These are phyloP conservation scores for Euphorbia peplus DNA, from an alignment of 345 rosid genomes.

Conservation along the genomic window DNA sequence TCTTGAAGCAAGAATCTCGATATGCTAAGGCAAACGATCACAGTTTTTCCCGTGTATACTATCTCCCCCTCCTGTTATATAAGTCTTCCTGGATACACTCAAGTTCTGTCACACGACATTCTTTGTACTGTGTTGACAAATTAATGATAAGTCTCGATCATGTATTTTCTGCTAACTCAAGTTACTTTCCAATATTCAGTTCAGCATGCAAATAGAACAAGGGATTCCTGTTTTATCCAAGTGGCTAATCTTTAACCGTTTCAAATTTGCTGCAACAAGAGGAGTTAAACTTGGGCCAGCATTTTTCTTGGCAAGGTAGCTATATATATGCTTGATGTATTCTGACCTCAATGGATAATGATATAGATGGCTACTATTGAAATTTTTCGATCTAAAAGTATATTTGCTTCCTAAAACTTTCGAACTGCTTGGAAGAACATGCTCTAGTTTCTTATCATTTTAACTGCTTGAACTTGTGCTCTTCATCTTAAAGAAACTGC, in stretches of 20 bases:
- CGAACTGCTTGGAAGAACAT: no score
- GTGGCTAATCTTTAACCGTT: constrained; percentile 90
- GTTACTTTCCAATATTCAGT: constrained; percentile 46
- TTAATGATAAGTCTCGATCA: neutral
- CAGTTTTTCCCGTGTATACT: constrained; percentile 83
- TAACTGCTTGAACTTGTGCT: no score
- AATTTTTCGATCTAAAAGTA: no score
- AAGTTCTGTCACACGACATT: neutral
- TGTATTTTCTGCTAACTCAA: constrained; percentile 10
- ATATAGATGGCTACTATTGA: neutral
- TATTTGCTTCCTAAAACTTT: no score
- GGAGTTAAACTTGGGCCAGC: constrained; percentile 88
- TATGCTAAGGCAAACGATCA: constrained; percentile 66
- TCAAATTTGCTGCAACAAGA: constrained; percentile 78
- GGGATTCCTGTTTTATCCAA: constrained; percentile 86
- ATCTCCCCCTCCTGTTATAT: constrained; percentile 15
- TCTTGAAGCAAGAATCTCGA: constrained; percentile 91
- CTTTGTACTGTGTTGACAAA: constrained; percentile 2
- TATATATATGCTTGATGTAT: constrained; percentile 1
- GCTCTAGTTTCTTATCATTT: no score
- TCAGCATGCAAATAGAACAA: constrained; percentile 86
- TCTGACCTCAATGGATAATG: constrained; percentile 9
- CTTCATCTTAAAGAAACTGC: no score
- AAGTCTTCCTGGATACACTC: neutral
- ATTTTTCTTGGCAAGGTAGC: constrained; percentile 81